Base-by-base conservation (phyloP, 331 rosid genomes). In the Quercus lobata region DNA sequence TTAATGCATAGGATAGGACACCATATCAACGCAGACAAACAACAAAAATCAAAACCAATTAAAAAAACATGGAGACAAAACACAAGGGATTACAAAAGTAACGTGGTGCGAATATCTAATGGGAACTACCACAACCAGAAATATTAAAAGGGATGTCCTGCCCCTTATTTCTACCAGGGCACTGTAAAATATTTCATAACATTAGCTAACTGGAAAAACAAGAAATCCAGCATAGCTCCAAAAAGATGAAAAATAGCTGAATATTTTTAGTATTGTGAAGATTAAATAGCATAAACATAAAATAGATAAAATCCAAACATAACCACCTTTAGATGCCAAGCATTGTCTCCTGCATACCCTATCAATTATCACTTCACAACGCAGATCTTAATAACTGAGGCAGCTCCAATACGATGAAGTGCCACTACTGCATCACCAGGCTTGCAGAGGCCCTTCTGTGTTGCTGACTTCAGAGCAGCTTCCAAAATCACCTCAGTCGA, bases 351-450 rank as follows among this genome's bases (percentile, higher is more conserved):
- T 32, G 73, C 78, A 73, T 71, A 61, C 78, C 69, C 46, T 35
- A 72, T 90, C 76, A 88, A 27, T 95, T 35, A 72, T 90, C 76
- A 88, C 29, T 95, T 95, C 65, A 95, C 98, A 4, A 89, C 1
- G 80, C 98, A 95, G 80, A 95, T 95, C 98, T 95, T 95, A 69
- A 95, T 92, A 29, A 95, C 95, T 22, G 97, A 92, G 80, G 98
- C 94, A 53, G 63, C 88, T 70, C 98, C 98, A 55, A 95, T 92
- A 24, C 97, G 98, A 84, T 95, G 98, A 27, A 95, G 91, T 5
- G 96, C 98, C 82, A 95, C 98, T 52, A 90, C 86, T 2, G 97
- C 97, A 78, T 95, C 98, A 55, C 97, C 93, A 25, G 92, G 94
- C 74, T 73, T 83, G 80, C 98, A 95, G 75, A 92, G 90, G 15